Base-by-base conservation (phyloP, 106 monocot species). In the Xerophyta viscosa region DNA sequence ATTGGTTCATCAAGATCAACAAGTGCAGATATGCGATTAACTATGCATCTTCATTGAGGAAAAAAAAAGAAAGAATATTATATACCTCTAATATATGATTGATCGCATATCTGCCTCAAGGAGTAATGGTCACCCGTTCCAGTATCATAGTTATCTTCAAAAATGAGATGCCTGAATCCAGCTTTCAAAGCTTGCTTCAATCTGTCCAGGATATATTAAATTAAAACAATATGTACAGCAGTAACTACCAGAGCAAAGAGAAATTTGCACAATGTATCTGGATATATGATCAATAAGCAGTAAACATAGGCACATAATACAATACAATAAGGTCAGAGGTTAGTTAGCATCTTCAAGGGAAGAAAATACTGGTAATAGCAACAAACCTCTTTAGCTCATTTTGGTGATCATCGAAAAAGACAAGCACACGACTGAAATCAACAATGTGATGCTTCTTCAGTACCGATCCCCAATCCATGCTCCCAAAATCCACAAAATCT, bases 41-140 rank as follows among this genome's bases (percentile, higher is more conserved):
- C n/a, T n/a, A n/a, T n/a, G n/a, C 33, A 12, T 39, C 39, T 39
- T 15, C 2, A 2, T 39, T 10, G 6, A 39, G 1, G 14, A 50
- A 36, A 29, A 48, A 49, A 5, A 4, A 57, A 41, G 24, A 1
- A 54, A 20, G 20, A 48, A 63, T 26, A 44, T 4, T 5, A 50
- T 53, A 14, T 13, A 90, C 96, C 96, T 82, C 84, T 81, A 55
- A 98, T 78, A 58, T 89, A 89, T 53, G 67, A 60, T 36, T 98
- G 96, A 66, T 98, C 96, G 57, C 96, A 98, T 41, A 98, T 98
- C 61, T 98, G 96, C 44, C 96, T 79, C 56, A 98, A 54, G 6
- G 96, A 98, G 66, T 98, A 98, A 68, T 98, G 96, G 39, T 89
- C 96, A 37, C 96, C 96, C 47, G 85, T 85, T 58, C 96, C 89